Conservation (phyloP, 441 rosid genomes). For the Gossypium gossypioides region DNA sequence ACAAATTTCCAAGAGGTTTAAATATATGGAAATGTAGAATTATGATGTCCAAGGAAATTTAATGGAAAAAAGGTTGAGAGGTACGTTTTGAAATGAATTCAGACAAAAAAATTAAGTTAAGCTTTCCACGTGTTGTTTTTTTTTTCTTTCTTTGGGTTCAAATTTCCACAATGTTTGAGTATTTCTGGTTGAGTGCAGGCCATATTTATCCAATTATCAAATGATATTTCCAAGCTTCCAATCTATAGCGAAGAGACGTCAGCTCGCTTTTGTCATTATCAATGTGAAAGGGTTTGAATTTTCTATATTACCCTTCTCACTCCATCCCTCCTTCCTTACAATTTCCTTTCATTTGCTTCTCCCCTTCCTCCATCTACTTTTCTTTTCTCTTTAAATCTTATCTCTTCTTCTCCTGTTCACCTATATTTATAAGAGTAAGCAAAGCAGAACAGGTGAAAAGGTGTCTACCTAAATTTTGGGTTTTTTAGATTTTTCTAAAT, state of each 20-base stretch:
- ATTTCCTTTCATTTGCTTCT: constrained; percentile 20
- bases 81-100: too few relatives aligned
- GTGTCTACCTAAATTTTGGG: neutral
- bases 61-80: too few relatives aligned
- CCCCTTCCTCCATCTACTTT: constrained; percentile 20
- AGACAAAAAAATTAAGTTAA: neutral
- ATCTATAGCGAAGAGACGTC: neutral
- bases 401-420: neutral
- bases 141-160: too few relatives aligned
- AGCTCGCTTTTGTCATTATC: neutral
- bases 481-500: neutral
- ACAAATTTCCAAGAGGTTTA: too few relatives aligned
- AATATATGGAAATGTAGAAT: too few relatives aligned
- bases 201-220: neutral
- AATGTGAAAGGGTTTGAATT: neutral
- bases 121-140: neutral
- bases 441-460: neutral
- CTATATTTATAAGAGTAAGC: neutral
- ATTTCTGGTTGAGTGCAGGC: neutral
- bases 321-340: constrained; percentile 18
- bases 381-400: neutral
- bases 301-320: neutral
- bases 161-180: too few relatives aligned
- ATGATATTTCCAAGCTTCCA: neutral
- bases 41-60: too few relatives aligned